Percentiles rank a stretch among this genome's conserved stretches.
Conservation (phyloP, 2,329 filamentous ascomycete species). For the Venturia oleaginea region DNA sequence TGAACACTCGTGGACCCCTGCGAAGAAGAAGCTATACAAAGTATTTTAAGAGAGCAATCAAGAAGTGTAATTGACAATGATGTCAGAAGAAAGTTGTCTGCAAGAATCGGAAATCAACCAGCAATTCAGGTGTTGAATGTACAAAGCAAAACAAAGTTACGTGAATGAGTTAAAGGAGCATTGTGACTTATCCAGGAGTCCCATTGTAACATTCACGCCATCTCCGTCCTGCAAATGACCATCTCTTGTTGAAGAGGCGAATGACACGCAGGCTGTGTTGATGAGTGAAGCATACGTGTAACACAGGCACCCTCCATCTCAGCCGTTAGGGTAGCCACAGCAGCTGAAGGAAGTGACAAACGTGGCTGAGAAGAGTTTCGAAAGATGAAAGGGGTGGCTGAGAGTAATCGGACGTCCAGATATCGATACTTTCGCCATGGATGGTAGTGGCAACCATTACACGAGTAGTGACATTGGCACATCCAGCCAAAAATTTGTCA, state of each 20-base stretch:
- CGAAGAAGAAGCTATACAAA: not conserved
- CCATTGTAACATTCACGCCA: not conserved
- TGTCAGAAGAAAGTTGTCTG: not conserved
- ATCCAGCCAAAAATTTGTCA: not conserved
- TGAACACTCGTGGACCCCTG: not conserved
- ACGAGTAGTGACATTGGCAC: not conserved
- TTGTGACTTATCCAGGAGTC: not conserved
- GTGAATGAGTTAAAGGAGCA: not conserved
- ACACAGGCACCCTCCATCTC: not conserved
- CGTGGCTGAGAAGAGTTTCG: not conserved
- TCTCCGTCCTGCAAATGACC: not conserved
- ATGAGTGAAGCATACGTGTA: constrained; percentile 2
- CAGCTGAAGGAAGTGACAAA: not conserved
- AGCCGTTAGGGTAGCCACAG: not conserved
- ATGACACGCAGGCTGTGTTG: not conserved
- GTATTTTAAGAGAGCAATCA: not conserved
- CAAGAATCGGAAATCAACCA: not conserved
- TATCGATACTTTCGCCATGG: not conserved
- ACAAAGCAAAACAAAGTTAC: not conserved
- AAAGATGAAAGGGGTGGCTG: constrained; percentile 2
- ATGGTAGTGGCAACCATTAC: constrained; percentile 4
- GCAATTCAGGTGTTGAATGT: not conserved
- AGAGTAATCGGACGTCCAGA: not conserved
- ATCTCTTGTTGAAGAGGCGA: not conserved
- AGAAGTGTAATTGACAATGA: not conserved